These are phyloP conservation scores for Yarrowia keelungensis DNA, from an alignment of 805 yeast species.

Conservation along the genomic window DNA sequence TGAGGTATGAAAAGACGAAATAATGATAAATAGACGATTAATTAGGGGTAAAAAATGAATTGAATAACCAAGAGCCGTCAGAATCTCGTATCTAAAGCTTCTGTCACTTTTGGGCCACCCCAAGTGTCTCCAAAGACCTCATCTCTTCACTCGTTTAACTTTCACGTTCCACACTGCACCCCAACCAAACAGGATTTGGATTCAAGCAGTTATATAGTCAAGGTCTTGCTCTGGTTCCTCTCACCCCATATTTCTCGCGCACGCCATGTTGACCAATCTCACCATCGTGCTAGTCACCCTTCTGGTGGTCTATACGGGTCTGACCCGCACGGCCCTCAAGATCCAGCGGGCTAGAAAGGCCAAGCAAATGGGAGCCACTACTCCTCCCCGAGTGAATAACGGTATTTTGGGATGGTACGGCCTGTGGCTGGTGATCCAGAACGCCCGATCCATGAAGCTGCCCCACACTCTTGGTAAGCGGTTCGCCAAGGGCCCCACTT, in stretches of 20 bases:
- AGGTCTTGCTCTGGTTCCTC: not conserved
- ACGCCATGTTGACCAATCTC: conserved; percentile 22
- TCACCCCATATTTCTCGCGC: not conserved
- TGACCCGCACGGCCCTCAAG: conserved; percentile 4
- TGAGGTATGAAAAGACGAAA: too few relatives aligned
- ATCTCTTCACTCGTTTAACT: not conserved
- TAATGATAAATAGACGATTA: too few relatives aligned
- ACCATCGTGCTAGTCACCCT: conserved; percentile 2
- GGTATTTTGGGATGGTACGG: conserved; percentile 35
- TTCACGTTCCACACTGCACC: conserved; percentile 8
- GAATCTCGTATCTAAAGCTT: too few relatives aligned
- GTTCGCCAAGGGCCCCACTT: conserved; percentile 7
- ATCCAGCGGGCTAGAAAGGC: conserved; percentile 26
- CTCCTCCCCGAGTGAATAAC: conserved; percentile 5
- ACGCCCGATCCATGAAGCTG: conserved; percentile 6
- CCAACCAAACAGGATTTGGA: not conserved
- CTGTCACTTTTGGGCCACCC: not conserved
- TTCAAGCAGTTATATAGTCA: conserved; percentile 7
- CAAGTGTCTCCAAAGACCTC: too few relatives aligned
- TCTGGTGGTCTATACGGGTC: conserved; percentile 11
- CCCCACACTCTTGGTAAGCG: conserved; percentile 22
- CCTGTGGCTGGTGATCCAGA: conserved; percentile 3
- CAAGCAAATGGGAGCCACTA: conserved; percentile 18
- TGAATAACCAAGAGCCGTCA: too few relatives aligned
- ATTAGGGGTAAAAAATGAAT: too few relatives aligned